A percentile compares a stretch with the other conserved stretches of the same genome.
Evolutionary conservation across 169 alveolate genomes (phyloP).

Genomic region (Cryptosporidium tyzzeri): DNA sequence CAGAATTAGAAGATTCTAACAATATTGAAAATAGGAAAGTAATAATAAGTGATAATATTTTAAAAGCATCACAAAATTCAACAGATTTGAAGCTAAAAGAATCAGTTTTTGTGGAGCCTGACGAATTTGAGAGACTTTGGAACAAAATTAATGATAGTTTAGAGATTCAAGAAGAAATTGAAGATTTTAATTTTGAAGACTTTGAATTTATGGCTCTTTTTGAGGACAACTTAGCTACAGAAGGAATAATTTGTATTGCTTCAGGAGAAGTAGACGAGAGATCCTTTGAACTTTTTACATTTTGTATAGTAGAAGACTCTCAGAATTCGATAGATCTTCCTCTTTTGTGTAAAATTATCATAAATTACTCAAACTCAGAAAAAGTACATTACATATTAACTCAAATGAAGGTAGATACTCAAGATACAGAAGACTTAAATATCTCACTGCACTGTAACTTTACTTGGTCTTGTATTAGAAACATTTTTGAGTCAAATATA

Average conservation of each 20-base stretch:
- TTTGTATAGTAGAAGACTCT: conserved; percentile 2
- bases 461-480: background rate
- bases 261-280: conserved; percentile 62
- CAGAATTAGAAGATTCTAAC: background rate
- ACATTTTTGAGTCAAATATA: background rate
- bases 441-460: background rate
- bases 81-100: background rate
- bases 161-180: background rate
- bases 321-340: background rate
- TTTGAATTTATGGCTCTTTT: conserved; percentile 14
- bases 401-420: conserved; percentile 6
- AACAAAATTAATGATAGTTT: conserved; percentile 1
- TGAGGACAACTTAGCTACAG: conserved; percentile 26
- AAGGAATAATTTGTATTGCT: conserved; percentile 44
- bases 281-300: conserved; percentile 11
- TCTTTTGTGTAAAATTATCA: conserved; percentile 15
- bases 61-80: background rate
- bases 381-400: background rate
- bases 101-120: conserved; percentile 24
- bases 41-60: background rate
- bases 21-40: background rate
- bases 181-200: background rate
- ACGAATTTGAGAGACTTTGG: conserved; percentile 47
- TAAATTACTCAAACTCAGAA: background rate
- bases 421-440: background rate